phyloP scores from a whole-genome alignment of 2,329 filamentous ascomycete species.

The Fusarium sp. region DNA sequence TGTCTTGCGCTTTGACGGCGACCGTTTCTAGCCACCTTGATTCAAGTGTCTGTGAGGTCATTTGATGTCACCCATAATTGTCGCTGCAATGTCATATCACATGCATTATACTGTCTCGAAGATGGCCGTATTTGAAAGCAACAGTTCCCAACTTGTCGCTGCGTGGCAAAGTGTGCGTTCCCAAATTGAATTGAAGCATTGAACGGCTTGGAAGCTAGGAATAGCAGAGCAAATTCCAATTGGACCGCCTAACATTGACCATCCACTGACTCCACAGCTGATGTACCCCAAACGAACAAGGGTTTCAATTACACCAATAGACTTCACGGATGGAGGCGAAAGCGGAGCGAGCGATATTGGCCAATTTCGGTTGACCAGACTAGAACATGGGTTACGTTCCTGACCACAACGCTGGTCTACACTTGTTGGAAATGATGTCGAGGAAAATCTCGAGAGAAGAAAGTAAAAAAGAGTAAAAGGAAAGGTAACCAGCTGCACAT shows the following conservation, averaged over 20 bases:
- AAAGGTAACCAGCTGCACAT: not conserved
- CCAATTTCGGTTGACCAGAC: not conserved
- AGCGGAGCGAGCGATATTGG: not conserved
- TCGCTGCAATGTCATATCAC: not conserved
- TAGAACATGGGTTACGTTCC: not conserved
- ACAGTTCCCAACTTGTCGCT: not conserved
- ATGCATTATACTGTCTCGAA: too few relatives aligned
- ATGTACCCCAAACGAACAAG: not conserved
- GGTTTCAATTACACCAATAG: not conserved
- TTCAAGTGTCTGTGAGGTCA: rapidly evolving
- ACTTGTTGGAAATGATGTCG: not conserved
- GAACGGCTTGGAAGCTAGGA: too few relatives aligned
- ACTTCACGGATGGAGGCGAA: not conserved
- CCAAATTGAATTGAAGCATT: not conserved
- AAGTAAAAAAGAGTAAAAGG: too few relatives aligned
- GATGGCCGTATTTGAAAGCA: too few relatives aligned
- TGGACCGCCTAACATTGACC: not conserved
- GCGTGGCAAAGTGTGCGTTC: not conserved
- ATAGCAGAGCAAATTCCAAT: not conserved
- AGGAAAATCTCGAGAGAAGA: too few relatives aligned
- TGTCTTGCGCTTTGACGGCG: not conserved
- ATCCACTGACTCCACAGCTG: not conserved
- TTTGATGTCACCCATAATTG: not conserved
- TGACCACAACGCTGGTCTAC: not conserved
- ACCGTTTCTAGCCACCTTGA: not conserved